Percentiles rank a stretch among this genome's conserved stretches.
These are phyloP conservation scores for Kurtzmaniella fragi DNA, from an alignment of 805 yeast genomes.

Conservation along the genomic window DNA sequence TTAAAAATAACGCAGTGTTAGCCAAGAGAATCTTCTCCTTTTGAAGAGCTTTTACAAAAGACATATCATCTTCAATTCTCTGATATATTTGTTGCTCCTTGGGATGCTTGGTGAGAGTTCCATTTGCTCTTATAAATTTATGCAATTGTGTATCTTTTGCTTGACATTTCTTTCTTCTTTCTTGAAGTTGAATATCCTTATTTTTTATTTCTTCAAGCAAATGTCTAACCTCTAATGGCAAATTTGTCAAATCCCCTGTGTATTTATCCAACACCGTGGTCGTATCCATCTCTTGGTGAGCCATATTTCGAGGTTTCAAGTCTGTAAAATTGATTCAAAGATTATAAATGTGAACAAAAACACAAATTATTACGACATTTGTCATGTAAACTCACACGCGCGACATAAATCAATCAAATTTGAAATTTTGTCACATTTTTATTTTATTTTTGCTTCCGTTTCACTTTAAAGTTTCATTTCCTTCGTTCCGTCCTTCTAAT, in stretches of 20 bases:
- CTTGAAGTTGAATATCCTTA: conserved; percentile 63
- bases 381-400: too few species aligned
- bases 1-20: conserved; percentile 74
- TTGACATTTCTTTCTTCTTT: conserved; percentile 58
- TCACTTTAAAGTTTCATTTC: too few species aligned
- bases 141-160: conserved; percentile 77
- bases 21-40: conserved; percentile 75
- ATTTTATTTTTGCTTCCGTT: too few species aligned
- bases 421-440: neutral
- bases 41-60: conserved; percentile 56
- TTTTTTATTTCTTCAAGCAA: conserved; percentile 71
- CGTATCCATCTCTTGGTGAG: conserved; percentile 62
- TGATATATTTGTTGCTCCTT: conserved; percentile 65
- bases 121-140: conserved; percentile 76
- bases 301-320: neutral
- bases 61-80: conserved; percentile 66
- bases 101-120: conserved; percentile 75
- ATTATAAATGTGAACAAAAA: neutral
- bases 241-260: conserved; percentile 65
- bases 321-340: neutral
- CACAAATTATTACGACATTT: neutral
- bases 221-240: conserved; percentile 83
- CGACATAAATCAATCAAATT: neutral
- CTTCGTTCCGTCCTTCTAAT: too few species aligned
- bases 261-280: conserved; percentile 56